phyloP scores from a whole-genome alignment of 306 rosid genomes.

The Gastrolobium villosum region DNA sequence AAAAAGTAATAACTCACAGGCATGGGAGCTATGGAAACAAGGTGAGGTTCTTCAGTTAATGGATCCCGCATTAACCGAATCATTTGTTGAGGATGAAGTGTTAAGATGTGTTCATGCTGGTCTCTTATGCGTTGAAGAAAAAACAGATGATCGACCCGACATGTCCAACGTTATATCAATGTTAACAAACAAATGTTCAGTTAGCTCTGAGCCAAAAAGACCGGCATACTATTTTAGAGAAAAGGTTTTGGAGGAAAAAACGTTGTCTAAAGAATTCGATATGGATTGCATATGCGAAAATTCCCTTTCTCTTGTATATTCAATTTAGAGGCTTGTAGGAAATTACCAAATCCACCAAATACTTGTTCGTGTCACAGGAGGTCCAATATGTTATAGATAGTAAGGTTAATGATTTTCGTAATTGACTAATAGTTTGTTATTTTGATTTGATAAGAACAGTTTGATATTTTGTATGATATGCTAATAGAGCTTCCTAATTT shows the following conservation, averaged over 20 bases:
- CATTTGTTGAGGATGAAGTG: slow-evolving; percentile 25
- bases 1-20: not conserved
- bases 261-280: too few species aligned
- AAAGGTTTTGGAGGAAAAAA: not conserved
- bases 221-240: slow-evolving; percentile 45
- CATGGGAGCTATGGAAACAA: slow-evolving; percentile 45
- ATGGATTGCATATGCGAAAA: too few species aligned
- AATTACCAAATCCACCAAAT: too few species aligned
- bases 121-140: slow-evolving; percentile 43
- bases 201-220: not conserved
- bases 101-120: slow-evolving; percentile 47
- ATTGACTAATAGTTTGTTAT: too few species aligned
- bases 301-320: too few species aligned
- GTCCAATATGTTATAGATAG: too few species aligned
- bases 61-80: slow-evolving; percentile 24
- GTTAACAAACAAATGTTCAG: slow-evolving; percentile 40
- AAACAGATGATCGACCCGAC: slow-evolving; percentile 41
- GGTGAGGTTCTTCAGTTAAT: slow-evolving; percentile 23
- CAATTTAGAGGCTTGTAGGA: too few species aligned
- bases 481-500: too few species aligned
- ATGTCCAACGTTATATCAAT: slow-evolving; percentile 35
- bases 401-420: too few species aligned
- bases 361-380: too few species aligned
- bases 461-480: too few species aligned
- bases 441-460: too few species aligned